Conservation (phyloP, 2,329 filamentous ascomycete species). For the Ophiostoma sp. region DNA sequence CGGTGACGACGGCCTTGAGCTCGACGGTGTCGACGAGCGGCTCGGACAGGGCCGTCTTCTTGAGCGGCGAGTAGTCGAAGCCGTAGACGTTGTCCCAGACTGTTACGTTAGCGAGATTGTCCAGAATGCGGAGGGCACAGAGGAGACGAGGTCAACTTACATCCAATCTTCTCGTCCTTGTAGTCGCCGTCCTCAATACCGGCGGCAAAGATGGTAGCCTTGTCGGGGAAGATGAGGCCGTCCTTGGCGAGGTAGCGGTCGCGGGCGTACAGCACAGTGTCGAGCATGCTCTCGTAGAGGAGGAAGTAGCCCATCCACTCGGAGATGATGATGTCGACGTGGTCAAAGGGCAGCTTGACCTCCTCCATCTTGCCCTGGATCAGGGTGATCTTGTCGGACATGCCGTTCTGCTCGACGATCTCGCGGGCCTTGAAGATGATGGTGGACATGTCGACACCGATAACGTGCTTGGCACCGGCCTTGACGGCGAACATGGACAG, state of each 20-base stretch:
- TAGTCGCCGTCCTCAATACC: constrained; percentile 98
- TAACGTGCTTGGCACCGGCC: constrained; percentile 96
- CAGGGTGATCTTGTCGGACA: constrained; percentile 93
- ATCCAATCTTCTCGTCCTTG: constrained; percentile 99
- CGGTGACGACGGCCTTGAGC: constrained; percentile 92
- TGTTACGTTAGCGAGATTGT: constrained; percentile 1
- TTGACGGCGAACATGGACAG: constrained; percentile 98
- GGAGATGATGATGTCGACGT: constrained; percentile 99
- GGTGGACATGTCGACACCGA: constrained; percentile 98
- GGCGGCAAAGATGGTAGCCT: constrained; percentile 94
- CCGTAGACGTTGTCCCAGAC: constrained; percentile 99
- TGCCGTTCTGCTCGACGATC: constrained; percentile 87
- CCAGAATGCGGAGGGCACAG: no score
- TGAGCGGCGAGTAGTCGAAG: constrained; percentile 92
- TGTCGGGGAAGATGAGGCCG: constrained; percentile 96
- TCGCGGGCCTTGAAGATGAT: constrained; percentile 98
- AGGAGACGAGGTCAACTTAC: constrained; percentile 35
- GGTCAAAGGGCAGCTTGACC: constrained; percentile 82
- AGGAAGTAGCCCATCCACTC: constrained; percentile 99
- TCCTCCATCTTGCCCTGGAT: constrained; percentile 99
- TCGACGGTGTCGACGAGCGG: constrained; percentile 97
- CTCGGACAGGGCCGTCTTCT: constrained; percentile 87
- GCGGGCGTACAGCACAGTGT: constrained; percentile 93
- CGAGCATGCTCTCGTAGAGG: constrained; percentile 97
- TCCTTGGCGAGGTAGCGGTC: constrained; percentile 83